Base-by-base conservation (phyloP, 495 filamentous ascomycete species). In the Tuber borchii region DNA sequence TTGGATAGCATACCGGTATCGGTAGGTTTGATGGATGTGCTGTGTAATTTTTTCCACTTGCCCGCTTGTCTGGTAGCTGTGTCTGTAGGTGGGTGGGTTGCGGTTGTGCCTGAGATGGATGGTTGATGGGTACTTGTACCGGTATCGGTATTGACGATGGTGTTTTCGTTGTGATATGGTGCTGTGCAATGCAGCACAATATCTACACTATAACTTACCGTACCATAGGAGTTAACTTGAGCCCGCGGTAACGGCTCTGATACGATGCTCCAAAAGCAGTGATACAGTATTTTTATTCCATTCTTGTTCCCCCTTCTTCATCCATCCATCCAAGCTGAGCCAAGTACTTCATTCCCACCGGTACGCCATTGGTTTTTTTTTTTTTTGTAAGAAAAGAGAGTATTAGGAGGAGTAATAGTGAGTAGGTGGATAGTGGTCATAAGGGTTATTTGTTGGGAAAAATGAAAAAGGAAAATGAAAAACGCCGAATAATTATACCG, bases 391-490 rank as follows among this genome's bases (percentile, higher is more conserved):
- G 3, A 4, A 34, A 65, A 34, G 8, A 26, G n/a, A 34, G 16
- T 17, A 34, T 34, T 34, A 34, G 26, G 56, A 61, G 10, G 10
- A 34, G 56, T 34, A 65, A 34, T 65, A 2, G 12, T 34, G 14
- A 31, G 56, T 65, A 65, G 10, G 48, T 19, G 8, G 44, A 76
- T 37, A 76, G 19, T 34, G 71, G 71, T 51, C 31, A 17, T 46
- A 20, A 72, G 40, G n/a, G 19, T 40, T 70, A 17, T 42, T 75
- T 39, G n/a, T 16, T 39, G 19, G 8, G 37, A n/a, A 71, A 43
- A 71, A 71, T 8, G 44, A 44, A n/a, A 39, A 22, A 71, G 37
- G 70, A 42, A 71, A 42, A 22, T 42, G 22, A 65, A 31, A 16
- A 65, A 65, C 56, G 56, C 56, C 56, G 56, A 65, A 34, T 65